A percentile compares a stretch with the other conserved stretches of the same genome.
These are phyloP conservation scores for Rutstroemia sp. DNA, from an alignment of 2,329 filamentous ascomycete species.

Conservation along the genomic window DNA sequence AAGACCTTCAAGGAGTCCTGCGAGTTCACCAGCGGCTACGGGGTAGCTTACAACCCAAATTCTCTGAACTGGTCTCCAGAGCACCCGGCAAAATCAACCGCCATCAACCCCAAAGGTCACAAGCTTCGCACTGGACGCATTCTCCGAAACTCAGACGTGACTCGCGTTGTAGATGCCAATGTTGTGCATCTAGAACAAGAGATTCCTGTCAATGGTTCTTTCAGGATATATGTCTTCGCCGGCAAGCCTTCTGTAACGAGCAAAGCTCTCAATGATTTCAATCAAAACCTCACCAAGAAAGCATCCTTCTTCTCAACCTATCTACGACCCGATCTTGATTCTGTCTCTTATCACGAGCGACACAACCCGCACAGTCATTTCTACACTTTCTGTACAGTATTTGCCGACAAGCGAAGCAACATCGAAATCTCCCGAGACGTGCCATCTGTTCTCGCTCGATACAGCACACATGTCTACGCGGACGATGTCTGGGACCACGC, in stretches of 20 bases:
- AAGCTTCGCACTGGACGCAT: slow-evolving; percentile 68
- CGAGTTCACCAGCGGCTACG: slow-evolving; percentile 89
- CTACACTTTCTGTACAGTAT: slow-evolving; percentile 71
- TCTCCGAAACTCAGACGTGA: slow-evolving; percentile 73
- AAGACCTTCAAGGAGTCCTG: slow-evolving; percentile 86
- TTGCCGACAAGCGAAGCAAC: slow-evolving; percentile 58
- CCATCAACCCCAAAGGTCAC: slow-evolving; percentile 59
- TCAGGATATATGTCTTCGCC: slow-evolving; percentile 81
- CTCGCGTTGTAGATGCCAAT: slow-evolving; percentile 81
- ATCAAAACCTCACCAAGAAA: slow-evolving; percentile 53
- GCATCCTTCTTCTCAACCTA: slow-evolving; percentile 67
- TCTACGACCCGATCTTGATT: slow-evolving; percentile 50
- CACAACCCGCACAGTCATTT: slow-evolving; percentile 81
- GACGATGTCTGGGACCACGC: slow-evolving; percentile 71
- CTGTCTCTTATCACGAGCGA: slow-evolving; percentile 67
- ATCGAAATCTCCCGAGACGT: slow-evolving; percentile 68
- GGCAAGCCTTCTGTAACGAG: slow-evolving; percentile 55
- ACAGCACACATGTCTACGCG: slow-evolving; percentile 77
- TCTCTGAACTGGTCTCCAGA: slow-evolving; percentile 71
- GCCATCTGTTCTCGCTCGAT: slow-evolving; percentile 63
- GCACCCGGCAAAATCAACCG: slow-evolving; percentile 62
- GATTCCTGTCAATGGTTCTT: slow-evolving; percentile 80
- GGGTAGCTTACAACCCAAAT: slow-evolving; percentile 78
- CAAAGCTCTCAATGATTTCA: slow-evolving; percentile 63
- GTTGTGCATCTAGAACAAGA: slow-evolving; percentile 87